Evolutionary conservation across 2,329 filamentous ascomycete genomes (phyloP).

Genomic region (Thelonectria blattea): DNA sequence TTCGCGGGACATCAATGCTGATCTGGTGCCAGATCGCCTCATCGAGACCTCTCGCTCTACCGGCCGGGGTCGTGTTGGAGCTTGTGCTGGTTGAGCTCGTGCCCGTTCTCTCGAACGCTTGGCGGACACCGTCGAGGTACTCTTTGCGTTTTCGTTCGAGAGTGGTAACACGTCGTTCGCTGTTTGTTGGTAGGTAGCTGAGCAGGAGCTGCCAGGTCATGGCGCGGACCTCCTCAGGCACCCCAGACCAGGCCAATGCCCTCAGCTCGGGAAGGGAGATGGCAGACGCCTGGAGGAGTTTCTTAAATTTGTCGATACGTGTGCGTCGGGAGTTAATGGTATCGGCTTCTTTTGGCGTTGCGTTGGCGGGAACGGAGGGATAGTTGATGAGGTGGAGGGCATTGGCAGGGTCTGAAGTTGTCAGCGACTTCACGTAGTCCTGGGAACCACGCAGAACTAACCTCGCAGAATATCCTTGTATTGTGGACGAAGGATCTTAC

Average conservation of each 20-base stretch:
- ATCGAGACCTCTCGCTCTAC: slow-evolving; percentile 74
- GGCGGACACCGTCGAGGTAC: slow-evolving; percentile 88
- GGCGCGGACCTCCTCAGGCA: slow-evolving; percentile 92
- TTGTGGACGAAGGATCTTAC: slow-evolving; percentile 94
- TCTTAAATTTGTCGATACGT: slow-evolving; percentile 98
- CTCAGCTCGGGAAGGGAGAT: slow-evolving; percentile 86
- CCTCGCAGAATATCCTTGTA: slow-evolving; percentile 93
- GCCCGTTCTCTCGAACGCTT: slow-evolving; percentile 72
- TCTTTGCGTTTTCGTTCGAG: slow-evolving; percentile 95
- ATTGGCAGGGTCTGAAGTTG: slow-evolving; percentile 75
- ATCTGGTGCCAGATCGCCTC: slow-evolving; percentile 99
- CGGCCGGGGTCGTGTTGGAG: slow-evolving; percentile 43
- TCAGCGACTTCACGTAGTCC: slow-evolving; percentile 22
- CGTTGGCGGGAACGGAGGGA: slow-evolving; percentile 73
- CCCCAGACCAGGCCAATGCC: slow-evolving; percentile 88
- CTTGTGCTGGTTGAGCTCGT: slow-evolving; percentile 51
- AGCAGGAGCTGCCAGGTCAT: slow-evolving; percentile 99
- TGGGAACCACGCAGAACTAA: slow-evolving; percentile 38
- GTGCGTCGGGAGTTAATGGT: slow-evolving; percentile 86
- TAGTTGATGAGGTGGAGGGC: slow-evolving; percentile 94
- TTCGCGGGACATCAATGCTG: slow-evolving; percentile 95
- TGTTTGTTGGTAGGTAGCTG: slow-evolving; percentile 95
- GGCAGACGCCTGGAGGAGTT: slow-evolving; percentile 88
- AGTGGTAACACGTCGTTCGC: slow-evolving; percentile 86
- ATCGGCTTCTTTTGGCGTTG: slow-evolving; percentile 83